phyloP scores from a whole-genome alignment of 179 eudicot genomes.

The Patellifolia procumbens region DNA sequence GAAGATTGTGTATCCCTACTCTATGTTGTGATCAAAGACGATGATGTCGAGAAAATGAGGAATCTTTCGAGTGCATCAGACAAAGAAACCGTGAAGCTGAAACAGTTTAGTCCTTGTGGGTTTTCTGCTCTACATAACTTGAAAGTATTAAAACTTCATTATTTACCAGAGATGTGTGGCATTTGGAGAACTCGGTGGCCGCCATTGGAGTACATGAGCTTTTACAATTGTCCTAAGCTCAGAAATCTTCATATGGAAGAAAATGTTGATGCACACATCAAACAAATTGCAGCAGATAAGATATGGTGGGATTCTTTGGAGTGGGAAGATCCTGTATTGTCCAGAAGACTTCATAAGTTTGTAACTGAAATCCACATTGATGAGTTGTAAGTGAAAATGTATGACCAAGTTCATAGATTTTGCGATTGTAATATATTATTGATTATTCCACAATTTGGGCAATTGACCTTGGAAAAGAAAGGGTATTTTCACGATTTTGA shows the following conservation, averaged over 20 bases:
- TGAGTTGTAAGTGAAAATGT: too few relatives aligned
- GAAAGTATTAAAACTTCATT: constrained; percentile 30
- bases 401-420: too few relatives aligned
- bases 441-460: too few relatives aligned
- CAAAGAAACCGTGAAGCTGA: too few relatives aligned
- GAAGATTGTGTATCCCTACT: constrained; percentile 32
- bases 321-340: constrained; percentile 24
- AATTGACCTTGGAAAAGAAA: too few relatives aligned
- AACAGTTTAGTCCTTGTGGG: background rate
- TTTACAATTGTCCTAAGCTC: constrained; percentile 32
- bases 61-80: too few relatives aligned
- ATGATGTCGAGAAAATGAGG: background rate
- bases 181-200: constrained; percentile 26
- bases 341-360: constrained; percentile 2
- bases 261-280: constrained; percentile 11
- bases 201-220: constrained; percentile 21
- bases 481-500: too few relatives aligned
- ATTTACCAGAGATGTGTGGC: constrained; percentile 23
- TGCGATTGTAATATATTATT: too few relatives aligned
- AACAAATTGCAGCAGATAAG: constrained; percentile 26
- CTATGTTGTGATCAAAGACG: constrained; percentile 4
- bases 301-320: constrained; percentile 31
- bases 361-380: background rate
- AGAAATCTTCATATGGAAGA: constrained; percentile 22
- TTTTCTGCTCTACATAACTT: constrained; percentile 1